Conservation (phyloP, 2,329 filamentous ascomycete species). For the Aotearoamyces nothofagi region DNA sequence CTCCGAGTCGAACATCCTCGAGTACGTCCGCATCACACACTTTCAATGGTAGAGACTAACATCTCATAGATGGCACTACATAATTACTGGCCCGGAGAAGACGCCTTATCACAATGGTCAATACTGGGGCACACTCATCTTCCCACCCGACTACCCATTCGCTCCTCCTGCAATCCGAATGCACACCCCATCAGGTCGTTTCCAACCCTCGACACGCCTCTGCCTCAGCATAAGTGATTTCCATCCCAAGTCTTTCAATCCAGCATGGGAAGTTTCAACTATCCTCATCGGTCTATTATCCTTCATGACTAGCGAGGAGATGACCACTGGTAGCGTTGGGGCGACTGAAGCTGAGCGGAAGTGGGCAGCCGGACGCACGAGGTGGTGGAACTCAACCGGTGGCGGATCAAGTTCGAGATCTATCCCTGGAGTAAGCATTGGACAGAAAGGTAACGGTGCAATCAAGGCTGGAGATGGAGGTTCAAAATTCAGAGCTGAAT, state of each 20-base stretch:
- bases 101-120: slow-evolving; percentile 92
- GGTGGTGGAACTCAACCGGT: slow-evolving; percentile 96
- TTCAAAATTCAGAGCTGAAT: slow-evolving; percentile 76
- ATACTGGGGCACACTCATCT: slow-evolving; percentile 95
- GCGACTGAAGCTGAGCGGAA: slow-evolving; percentile 64
- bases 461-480: slow-evolving; percentile 88
- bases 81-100: slow-evolving; percentile 84
- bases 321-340: slow-evolving; percentile 85
- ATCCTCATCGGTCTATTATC: slow-evolving; percentile 88
- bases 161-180: slow-evolving; percentile 95
- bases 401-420: slow-evolving; percentile 51
- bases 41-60: slow-evolving; percentile 4
- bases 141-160: slow-evolving; percentile 93
- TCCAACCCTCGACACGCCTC: slow-evolving; percentile 80
- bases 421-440: slow-evolving; percentile 27
- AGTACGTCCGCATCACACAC: slow-evolving; percentile 36
- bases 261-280: slow-evolving; percentile 94
- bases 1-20: slow-evolving; percentile 80
- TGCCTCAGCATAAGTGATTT: slow-evolving; percentile 96
- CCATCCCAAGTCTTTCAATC: slow-evolving; percentile 95
- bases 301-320: slow-evolving; percentile 98
- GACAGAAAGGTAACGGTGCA: slow-evolving; percentile 55
- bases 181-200: slow-evolving; percentile 93
- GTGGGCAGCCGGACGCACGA: slow-evolving; percentile 58
- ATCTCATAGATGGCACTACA: slow-evolving; percentile 66